Evolutionary conservation across 108 stramenopile genomes (phyloP), one percentile per base, ranked within the genome.

Genomic region (Nannochloropsis salina): DNA sequence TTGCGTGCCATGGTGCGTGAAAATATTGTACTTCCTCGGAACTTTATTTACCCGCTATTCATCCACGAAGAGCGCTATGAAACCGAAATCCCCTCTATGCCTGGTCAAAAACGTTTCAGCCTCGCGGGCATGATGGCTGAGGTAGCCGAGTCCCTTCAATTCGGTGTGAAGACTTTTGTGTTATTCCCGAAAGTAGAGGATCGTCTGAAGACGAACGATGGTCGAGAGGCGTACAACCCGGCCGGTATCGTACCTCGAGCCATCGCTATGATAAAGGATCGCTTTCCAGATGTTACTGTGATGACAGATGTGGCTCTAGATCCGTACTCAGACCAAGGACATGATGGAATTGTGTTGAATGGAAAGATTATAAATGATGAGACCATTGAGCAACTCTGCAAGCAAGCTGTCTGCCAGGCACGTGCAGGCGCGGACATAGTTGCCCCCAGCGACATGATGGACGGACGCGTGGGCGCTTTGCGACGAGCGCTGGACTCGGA

Each of bases 21-120:
- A 89, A 95, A 92, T 86, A 94, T 96, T 86, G 95, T 98, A 51
- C 95, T 96, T 6, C 97, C 96, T 31, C 90, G 94, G 81, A 96
- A 98, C 89, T 96, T 98, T 89, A 97, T 98, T 82, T 97, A 97
- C 88, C 98, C 98, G 45, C 94, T 98, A 6, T 98, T 98, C 91
- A 98, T 98, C 84, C 96, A 97, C 90, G 98, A 98, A 42, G 95
- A 97, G 89, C 91, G 93, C 79, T 92, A 90, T 87, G 93, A 96
- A 81, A 87, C 89, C 86, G 91, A 92, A 8, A 98, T 98, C 84
- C 83, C 91, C 44, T 94, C 94, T 85, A 98, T 98, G 98, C 98
- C 98, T 45, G 98, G 96, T 87, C 97, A 96, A 84, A 90, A 92
- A 80, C 94, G 98, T 81, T 96, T 96, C 88, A 94, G 94, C 41